Evolutionary conservation across 768 basidiomycete genomes (phyloP), one percentile per base, ranked within the genome.

Genomic region (Favolaschia claudopus): DNA sequence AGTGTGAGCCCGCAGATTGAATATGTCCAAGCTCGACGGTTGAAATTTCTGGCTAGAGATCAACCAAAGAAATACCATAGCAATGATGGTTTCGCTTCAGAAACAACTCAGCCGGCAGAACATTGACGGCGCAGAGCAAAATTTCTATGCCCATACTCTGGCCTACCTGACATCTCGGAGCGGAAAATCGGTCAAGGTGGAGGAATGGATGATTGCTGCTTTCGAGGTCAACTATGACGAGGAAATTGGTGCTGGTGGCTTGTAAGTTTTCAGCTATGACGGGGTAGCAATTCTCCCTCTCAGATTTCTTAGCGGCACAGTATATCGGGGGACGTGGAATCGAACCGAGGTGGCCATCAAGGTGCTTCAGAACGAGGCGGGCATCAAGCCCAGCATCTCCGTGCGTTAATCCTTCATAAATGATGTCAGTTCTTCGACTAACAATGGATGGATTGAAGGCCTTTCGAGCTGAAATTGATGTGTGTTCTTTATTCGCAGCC

Each of bases 271-370:
- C 1, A 14, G 9, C 31, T 22, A 12, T 44, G 17, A 13, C 8
- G 15, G 15, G 38, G 19, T 14, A 7, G 19, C 2, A 19, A 20
- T 28, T 12, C 24, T 40, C 8, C 14, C 7, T 17, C 47, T 19
- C 27, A 15, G 22, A 20, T 32, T 2, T 19, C 5, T 24, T 39
- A 64, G 63, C 36, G 64, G 64, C 36, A 39, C 43, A 20, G 64
- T 66, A 4, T 63, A 44, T 44, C 48, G 54, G 27, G 64, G 64
- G n/a, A 59, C 52, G 7, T 66, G 64, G 64, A 66, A 66, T 42
- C 42, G 55, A 29, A 66, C 53, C 13, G 32, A 49, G 7, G 58
- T 66, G 13, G 57, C 49, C 2, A 40, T 66, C 42, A 66, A 63
- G 29, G 61, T 66, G 17, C 24, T 66, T 22, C 45, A 43, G 36